phyloP scores from a whole-genome alignment of 768 basidiomycete species.

The Tylopilus plumbeoviolaceoides region DNA sequence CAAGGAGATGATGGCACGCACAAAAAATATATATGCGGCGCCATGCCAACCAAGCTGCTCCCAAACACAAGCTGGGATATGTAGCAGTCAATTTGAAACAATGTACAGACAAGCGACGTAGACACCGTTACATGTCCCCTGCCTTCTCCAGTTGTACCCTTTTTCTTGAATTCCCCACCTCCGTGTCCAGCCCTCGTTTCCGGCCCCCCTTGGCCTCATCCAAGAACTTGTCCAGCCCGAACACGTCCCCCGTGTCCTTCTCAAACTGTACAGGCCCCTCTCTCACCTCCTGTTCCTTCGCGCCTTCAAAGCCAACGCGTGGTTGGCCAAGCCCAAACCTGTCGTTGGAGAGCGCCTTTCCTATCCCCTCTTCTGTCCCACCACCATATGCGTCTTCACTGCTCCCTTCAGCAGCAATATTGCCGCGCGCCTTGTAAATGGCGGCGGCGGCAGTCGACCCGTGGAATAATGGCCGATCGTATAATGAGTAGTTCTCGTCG shows the following conservation, averaged over 20 bases:
- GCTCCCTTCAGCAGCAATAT: slow-evolving; percentile 61
- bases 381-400: slow-evolving; percentile 92
- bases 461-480: slow-evolving; percentile 93
- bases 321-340: slow-evolving; percentile 88
- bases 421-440: slow-evolving; percentile 96
- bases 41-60: slow-evolving; percentile 19
- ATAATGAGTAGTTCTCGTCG: slow-evolving; percentile 91
- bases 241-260: slow-evolving; percentile 96
- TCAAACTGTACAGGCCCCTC: slow-evolving; percentile 99
- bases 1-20: slow-evolving; percentile 4
- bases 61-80: not conserved
- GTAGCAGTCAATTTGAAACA: not conserved
- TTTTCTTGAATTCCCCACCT: slow-evolving; percentile 65
- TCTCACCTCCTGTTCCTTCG: slow-evolving; percentile 74
- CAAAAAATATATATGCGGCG: not conserved
- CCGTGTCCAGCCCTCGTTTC: slow-evolving; percentile 81
- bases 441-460: slow-evolving; percentile 97
- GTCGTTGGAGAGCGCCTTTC: slow-evolving; percentile 86
- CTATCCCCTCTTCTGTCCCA: slow-evolving; percentile 94
- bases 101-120: not conserved
- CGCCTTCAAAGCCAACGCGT: slow-evolving; percentile 86
- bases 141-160: slow-evolving; percentile 67
- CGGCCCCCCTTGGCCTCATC: slow-evolving; percentile 96
- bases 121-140: slow-evolving; percentile 33
- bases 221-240: slow-evolving; percentile 94